Evolutionary conservation across 1,284 basidiomycete genomes (phyloP), one percentile per base, ranked within the genome.

Genomic region (Somion occarium): DNA sequence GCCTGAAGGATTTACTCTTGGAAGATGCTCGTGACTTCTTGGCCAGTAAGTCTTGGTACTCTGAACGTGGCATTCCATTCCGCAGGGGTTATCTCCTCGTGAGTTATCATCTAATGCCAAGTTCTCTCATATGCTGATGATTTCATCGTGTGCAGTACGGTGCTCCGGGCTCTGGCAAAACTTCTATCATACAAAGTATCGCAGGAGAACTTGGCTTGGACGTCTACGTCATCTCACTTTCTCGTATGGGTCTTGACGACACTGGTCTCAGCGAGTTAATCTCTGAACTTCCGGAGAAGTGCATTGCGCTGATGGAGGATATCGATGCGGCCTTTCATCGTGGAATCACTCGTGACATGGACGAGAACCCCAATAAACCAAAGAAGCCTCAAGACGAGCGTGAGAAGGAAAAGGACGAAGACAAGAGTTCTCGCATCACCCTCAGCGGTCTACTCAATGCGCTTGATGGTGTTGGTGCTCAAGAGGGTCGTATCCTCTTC

Each of bases 261-360:
- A 69, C 72, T 0, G 63, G 69, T 5, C 75, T 92, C 24, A 73
- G 70, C 43, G 73, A 79, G 23, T 70, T 90, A 34, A 80, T 90
- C 52, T 74, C 78, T 7, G 73, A 78, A 5, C 74, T 91, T 1
- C 88, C 89, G 39, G 74, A 80, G 48, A 73, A 78, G 56, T 86
- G 82, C 56, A 84, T 92, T 51, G 81, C 85, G 0, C 70, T 92
- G 20, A 86, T 92, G 77, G 89, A 92, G 66, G 89, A 89, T 60
- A 84, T 90, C 52, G 87, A 90, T 55, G 86, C 82, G 2, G 85
- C 84, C 0, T 86, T 88, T 64, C 77, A 76, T 37, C 75, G 77
- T 50, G 73, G 74, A 23, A 58, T 87, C 37, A 80, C 72, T 51
- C 79, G 82, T 18, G 56, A 53, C 7, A 50, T 58, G 26, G 51